Evolutionary conservation across 2,329 filamentous ascomycete genomes (phyloP).

Genomic region (Pseudohalonectria lignicola): DNA sequence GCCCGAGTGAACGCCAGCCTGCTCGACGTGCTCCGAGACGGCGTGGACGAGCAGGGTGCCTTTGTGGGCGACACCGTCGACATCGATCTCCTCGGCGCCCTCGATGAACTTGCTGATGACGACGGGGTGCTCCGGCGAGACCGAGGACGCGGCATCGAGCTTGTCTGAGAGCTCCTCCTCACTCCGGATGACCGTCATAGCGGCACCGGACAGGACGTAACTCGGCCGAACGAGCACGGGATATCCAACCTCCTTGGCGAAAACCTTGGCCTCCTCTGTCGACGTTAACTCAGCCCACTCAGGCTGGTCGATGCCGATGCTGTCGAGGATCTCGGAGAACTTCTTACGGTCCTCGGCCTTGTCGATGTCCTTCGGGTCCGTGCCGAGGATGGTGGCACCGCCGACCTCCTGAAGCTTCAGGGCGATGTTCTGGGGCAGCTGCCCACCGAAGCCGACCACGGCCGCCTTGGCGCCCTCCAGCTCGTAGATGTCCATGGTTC

Average conservation of each 20-base stretch:
- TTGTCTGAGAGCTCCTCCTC: conserved; percentile 89
- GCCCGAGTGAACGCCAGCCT: conserved; percentile 95
- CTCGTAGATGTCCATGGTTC: conserved; percentile 98
- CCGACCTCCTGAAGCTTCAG: conserved; percentile 86
- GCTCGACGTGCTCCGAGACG: conserved; percentile 90
- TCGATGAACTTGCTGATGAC: conserved; percentile 99
- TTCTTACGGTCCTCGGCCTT: conserved; percentile 97
- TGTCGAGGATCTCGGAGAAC: conserved; percentile 94
- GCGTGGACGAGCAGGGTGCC: conserved; percentile 86
- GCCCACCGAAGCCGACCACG: conserved; percentile 90
- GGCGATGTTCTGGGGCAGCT: conserved; percentile 95
- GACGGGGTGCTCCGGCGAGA: conserved; percentile 93
- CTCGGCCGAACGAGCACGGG: conserved; percentile 89
- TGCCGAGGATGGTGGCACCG: conserved; percentile 83
- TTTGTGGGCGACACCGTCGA: conserved; percentile 80
- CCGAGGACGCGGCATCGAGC: conserved; percentile 77
- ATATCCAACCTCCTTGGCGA: conserved; percentile 77
- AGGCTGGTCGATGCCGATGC: conserved; percentile 92
- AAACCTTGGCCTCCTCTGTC: conserved; percentile 74
- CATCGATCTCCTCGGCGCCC: conserved; percentile 90
- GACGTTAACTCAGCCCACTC: conserved; percentile 97
- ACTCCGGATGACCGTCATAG: conserved; percentile 93
- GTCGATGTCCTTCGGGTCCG: conserved; percentile 89
- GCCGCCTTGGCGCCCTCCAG: conserved; percentile 77
- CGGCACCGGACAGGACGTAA: conserved; percentile 93